phyloP scores from a whole-genome alignment of 208 protist genomes.

The Tritrichomonas musculus region DNA sequence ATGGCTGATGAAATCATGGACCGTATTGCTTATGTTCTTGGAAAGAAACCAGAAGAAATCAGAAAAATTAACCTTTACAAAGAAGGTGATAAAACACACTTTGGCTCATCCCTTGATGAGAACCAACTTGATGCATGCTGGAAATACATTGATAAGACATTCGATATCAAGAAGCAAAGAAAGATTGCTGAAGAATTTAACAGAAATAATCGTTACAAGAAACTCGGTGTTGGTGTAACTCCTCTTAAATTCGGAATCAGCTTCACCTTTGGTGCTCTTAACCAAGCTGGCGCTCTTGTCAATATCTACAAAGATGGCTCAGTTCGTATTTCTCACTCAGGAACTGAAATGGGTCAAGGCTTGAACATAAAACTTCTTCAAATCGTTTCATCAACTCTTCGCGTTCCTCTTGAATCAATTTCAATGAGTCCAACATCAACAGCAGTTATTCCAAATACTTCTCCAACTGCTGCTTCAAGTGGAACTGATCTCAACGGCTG shows the following conservation, averaged over 20 bases:
- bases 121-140: neutral
- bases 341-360: conserved; percentile 57
- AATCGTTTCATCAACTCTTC: conserved; percentile 47
- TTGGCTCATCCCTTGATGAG: neutral
- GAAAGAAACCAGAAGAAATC: conserved; percentile 32
- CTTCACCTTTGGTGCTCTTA: conserved; percentile 61
- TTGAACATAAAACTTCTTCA: conserved; percentile 48
- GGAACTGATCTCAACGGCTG: conserved; percentile 23
- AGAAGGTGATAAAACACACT: conserved; percentile 1
- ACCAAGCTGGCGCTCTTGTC: conserved; percentile 59
- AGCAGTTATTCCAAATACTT: conserved; percentile 7
- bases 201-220: conserved; percentile 58
- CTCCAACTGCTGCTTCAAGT: conserved; percentile 10
- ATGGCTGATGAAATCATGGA: conserved; percentile 59
- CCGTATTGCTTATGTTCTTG: conserved; percentile 49
- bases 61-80: conserved; percentile 32
- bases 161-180: neutral
- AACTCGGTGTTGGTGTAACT: conserved; percentile 65
- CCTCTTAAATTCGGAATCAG: conserved; percentile 71
- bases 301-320: conserved; percentile 57
- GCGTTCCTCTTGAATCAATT: conserved; percentile 34
- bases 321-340: conserved; percentile 49
- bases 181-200: conserved; percentile 65
- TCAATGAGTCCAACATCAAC: neutral
- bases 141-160: neutral